Evolutionary conservation across 495 filamentous ascomycete genomes (phyloP), one percentile per base, ranked within the genome.

Genomic region (Penicillium crystallinum): DNA sequence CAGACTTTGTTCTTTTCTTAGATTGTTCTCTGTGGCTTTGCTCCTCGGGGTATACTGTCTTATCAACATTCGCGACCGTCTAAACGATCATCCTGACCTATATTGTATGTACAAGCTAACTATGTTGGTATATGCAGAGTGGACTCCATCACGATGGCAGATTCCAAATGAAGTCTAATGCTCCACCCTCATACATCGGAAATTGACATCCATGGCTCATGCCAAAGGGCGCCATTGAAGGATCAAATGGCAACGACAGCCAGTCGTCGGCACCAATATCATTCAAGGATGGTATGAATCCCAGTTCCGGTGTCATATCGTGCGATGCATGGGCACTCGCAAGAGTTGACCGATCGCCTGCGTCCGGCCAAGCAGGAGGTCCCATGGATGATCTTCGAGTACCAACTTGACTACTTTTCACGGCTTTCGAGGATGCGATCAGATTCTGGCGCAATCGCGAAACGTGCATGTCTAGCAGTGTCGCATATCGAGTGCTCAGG

Each of bases 151-250:
- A 74, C 4, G 68, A 65, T 41, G 74, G 74, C 47, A 77, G 50
- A 56, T 77, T 78, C 75, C 75, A 80, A 17, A 80, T 73, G 40
- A 80, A 80, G 58, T 77, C 70, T 41, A 77, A 59, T 3, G 66
- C 71, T 4, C 76, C 75, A 10, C 75, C 76, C 54, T 78, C 77
- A 58, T 72, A 74, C 18, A 74, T 74, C 22, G 75, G 72, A 46
- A 78, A 77, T 36, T 73, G 70, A 8, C 69, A 70, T 17, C 68
- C 68, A 41, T 49, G 65, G 40, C 65, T 71, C 36, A 75, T 69
- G 1, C 74, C 74, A 53, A 80, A 80, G 1, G 77, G 77, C 11
- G 77, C 77, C 77, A 80, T 80, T 0, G 73, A 74, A 7, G 75
- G 75, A 59, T 80, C 76, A 50, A 80, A 78, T 19, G 77, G 77